A percentile compares a stretch with the other conserved stretches of the same genome.
Conservation (phyloP, 176 grass and related monocot species). For the Guadua angustifolia region DNA sequence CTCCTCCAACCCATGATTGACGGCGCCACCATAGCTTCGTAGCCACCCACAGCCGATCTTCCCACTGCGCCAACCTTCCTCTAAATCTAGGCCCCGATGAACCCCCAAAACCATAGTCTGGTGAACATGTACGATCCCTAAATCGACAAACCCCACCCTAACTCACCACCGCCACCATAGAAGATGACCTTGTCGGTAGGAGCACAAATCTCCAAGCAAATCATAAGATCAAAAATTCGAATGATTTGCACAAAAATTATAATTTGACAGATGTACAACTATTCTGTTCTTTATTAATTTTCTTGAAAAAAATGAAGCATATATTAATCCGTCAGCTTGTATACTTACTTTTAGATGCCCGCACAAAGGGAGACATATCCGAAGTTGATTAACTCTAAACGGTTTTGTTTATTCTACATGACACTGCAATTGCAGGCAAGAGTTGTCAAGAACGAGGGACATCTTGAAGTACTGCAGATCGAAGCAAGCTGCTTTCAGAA, state of each 20-base stretch:
- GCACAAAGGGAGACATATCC: slow-evolving; percentile 1
- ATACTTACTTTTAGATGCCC: slow-evolving; percentile 3
- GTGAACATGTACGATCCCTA: too few species aligned
- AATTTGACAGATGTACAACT: too few species aligned
- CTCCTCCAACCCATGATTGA: too few species aligned
- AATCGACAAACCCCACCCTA: too few species aligned
- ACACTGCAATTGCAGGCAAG: slow-evolving; percentile 19
- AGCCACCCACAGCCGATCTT: too few species aligned
- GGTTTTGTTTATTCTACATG: slow-evolving; percentile 20
- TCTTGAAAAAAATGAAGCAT: neutral
- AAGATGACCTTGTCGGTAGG: too few species aligned
- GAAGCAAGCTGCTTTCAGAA: slow-evolving; percentile 9
- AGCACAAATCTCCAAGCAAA: too few species aligned
- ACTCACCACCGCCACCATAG: too few species aligned
- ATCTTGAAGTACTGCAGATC: slow-evolving; percentile 10
- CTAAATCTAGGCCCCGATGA: too few species aligned
- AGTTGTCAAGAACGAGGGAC: slow-evolving; percentile 13
- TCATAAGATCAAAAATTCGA: too few species aligned
- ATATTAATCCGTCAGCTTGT: neutral
- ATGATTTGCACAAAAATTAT: too few species aligned
- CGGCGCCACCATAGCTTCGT: accelerated
- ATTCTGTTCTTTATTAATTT: neutral
- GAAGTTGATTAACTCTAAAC: slow-evolving; percentile 5
- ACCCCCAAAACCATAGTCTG: too few species aligned
- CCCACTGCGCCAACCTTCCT: accelerated